Evolutionary conservation across 2,329 filamentous ascomycete genomes (phyloP).

Genomic region (Fusarium tjaetaba): DNA sequence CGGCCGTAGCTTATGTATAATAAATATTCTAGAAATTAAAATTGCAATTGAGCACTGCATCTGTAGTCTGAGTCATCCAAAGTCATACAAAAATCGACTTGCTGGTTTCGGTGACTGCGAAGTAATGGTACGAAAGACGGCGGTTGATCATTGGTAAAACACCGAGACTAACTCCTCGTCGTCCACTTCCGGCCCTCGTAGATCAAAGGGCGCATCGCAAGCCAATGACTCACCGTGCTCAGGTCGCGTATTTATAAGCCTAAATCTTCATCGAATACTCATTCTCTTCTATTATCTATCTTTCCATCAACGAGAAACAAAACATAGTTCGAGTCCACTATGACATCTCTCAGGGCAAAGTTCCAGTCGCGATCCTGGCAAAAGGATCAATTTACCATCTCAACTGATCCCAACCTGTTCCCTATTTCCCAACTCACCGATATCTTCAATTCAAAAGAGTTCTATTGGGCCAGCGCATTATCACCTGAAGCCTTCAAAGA

Average conservation of each 20-base stretch:
- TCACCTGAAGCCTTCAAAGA: slow-evolving; percentile 55
- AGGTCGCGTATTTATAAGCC: neutral
- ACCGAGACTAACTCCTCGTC: neutral
- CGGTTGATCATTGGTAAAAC: neutral
- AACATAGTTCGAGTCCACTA: rapidly evolving
- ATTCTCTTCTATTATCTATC: rapidly evolving
- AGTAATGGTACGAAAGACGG: rapidly evolving
- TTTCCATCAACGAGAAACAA: rapidly evolving
- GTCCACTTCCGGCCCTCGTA: neutral
- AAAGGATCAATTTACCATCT: slow-evolving; percentile 61
- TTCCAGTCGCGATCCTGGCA: slow-evolving; percentile 48
- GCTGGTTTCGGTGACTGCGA: neutral
- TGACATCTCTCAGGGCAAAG: neutral
- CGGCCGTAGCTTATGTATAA: rapidly evolving
- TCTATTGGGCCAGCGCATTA: slow-evolving; percentile 65
- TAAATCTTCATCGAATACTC: rapidly evolving
- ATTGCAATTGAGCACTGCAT: rapidly evolving
- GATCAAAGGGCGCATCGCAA: neutral
- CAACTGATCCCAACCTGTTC: slow-evolving; percentile 62
- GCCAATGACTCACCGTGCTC: neutral
- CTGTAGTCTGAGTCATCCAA: too few species aligned
- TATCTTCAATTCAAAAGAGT: slow-evolving; percentile 58
- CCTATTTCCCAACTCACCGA: slow-evolving; percentile 59
- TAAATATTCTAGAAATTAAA: neutral
- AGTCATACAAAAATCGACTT: rapidly evolving